phyloP scores from a whole-genome alignment of 108 stramenopile genomes.

The Stephanodiscus minutulus region DNA sequence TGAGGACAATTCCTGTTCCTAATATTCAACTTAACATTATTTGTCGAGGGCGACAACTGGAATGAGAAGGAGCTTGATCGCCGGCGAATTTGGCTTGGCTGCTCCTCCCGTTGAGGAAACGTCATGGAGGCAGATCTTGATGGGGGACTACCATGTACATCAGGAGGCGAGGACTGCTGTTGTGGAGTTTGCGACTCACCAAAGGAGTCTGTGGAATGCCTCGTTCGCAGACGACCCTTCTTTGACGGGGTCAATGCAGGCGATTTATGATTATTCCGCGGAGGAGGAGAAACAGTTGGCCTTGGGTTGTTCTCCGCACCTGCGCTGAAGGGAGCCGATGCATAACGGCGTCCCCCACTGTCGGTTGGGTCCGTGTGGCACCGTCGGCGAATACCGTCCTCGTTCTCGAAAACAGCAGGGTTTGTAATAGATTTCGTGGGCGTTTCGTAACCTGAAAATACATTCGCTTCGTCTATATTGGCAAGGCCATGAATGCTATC shows the following conservation, averaged over 20 bases:
- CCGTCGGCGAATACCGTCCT: constrained; percentile 25
- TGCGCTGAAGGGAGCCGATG: background rate
- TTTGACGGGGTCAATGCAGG: constrained; percentile 5
- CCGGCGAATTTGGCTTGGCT: background rate
- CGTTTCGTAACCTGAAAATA: constrained; percentile 1
- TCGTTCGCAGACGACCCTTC: background rate
- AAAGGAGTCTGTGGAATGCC: constrained; percentile 3
- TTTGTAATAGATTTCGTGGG: background rate
- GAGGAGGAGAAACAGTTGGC: background rate
- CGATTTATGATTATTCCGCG: background rate
- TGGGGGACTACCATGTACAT: background rate
- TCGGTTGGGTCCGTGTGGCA: constrained; percentile 33
- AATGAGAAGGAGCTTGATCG: background rate
- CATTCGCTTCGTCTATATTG: constrained; percentile 10
- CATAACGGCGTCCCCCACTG: background rate
- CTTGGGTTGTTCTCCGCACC: background rate
- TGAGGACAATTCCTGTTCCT: background rate
- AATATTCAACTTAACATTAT: constrained; percentile 3
- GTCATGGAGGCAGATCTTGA: constrained; percentile 4
- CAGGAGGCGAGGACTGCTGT: background rate
- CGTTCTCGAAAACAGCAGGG: background rate
- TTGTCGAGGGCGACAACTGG: background rate
- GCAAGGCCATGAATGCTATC: constrained; percentile 10
- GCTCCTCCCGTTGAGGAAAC: background rate
- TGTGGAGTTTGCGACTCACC: background rate